Evolutionary conservation across 768 basidiomycete genomes (phyloP), one percentile per base, ranked within the genome.

Genomic region (Lentinus tigrinus): DNA sequence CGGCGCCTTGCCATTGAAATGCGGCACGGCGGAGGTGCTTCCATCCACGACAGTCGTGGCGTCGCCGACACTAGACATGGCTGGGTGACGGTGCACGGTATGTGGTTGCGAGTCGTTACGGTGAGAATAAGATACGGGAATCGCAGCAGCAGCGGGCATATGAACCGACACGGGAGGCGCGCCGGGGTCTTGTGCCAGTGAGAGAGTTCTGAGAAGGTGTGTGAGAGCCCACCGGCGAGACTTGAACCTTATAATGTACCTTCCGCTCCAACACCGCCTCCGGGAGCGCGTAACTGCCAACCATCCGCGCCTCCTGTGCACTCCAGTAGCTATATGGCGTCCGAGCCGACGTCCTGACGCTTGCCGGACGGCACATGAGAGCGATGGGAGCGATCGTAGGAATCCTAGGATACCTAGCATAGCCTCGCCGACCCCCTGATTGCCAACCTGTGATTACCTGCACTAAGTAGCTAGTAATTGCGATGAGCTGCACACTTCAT

Each of bases 31-130:
- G 36, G 60, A 71, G 17, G 63, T 24, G 3, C 67, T 61, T 0
- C 80, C 79, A 19, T 76, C 78, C 46, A 82, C 75, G 47, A 81
- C 73, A 11, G 81, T 82, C 28, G 72, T 69, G 47, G 73, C 72
- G 50, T 83, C 83, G 52, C 68, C 75, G 51, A 78, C 65, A 61
- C 73, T 75, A 6, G 55, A 57, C 54, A 56, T 51, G n/a, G n/a
- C n/a, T n/a, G n/a, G n/a, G n/a, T n/a, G n/a, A n/a, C n/a, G n/a
- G n/a, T n/a, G n/a, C n/a, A n/a, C n/a, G n/a, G n/a, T n/a, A n/a
- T n/a, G 31, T 3, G 8, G 47, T 4, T 48, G 38, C 38, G 37
- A 40, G 47, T n/a, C n/a, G n/a, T 34, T 27, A 46, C 34, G 19
- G 52, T 44, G 43, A 24, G 40, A 26, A 42, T 44, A 52, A 21